Conservation (phyloP, 1,139 yeast genomes). For the Scheffersomyces segobiensis region DNA sequence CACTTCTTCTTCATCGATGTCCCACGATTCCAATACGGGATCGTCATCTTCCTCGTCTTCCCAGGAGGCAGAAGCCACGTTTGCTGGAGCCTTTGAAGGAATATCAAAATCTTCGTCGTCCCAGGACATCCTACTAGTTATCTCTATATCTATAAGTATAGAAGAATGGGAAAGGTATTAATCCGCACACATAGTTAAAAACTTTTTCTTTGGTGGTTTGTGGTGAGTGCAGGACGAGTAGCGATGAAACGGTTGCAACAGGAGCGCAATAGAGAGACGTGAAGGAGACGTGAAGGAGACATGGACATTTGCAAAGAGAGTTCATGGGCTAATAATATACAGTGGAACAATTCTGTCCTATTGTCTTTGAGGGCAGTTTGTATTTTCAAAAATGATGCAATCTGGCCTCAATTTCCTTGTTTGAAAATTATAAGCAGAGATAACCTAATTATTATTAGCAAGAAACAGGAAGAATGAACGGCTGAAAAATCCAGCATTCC, state of each 20-base stretch:
- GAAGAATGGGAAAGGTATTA: background rate
- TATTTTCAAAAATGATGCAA: background rate
- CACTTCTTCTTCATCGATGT: slow-evolving; percentile 65
- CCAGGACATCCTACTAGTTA: slow-evolving; percentile 41
- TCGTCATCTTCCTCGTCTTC: slow-evolving; percentile 86
- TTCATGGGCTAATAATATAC: background rate
- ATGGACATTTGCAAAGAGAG: too few species aligned
- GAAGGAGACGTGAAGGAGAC: background rate
- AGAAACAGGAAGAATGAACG: background rate
- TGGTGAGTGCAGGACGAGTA: background rate
- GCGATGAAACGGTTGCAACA: background rate
- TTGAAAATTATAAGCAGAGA: background rate
- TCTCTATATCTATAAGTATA: background rate
- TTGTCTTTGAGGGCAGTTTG: background rate
- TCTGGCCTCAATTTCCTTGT: background rate
- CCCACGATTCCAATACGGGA: slow-evolving; percentile 85
- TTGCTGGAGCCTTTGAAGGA: slow-evolving; percentile 38
- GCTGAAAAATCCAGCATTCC: background rate
- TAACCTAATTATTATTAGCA: too few species aligned
- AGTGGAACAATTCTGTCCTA: background rate
- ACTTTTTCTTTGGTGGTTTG: background rate
- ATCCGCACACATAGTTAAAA: background rate
- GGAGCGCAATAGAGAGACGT: background rate
- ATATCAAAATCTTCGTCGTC: slow-evolving; percentile 93
- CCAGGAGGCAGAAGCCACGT: slow-evolving; percentile 57